A percentile compares a stretch with the other conserved stretches of the same genome.
These are phyloP conservation scores for Lentinula guzmanii DNA, from an alignment of 768 basidiomycete species.

Conservation along the genomic window DNA sequence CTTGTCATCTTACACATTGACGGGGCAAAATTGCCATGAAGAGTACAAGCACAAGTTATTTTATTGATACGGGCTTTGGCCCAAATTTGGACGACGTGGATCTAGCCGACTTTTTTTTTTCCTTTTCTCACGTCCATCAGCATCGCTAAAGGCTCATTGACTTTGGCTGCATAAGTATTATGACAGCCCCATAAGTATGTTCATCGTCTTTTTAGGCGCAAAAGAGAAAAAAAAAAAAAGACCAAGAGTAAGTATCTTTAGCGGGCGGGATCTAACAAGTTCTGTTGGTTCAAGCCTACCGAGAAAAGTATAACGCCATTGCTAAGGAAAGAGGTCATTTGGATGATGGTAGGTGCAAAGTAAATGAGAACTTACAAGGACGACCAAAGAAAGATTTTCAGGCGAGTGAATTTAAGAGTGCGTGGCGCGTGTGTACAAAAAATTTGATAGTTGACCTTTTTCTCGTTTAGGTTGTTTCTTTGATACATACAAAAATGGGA, in stretches of 20 bases:
- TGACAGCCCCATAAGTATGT: too few relatives aligned
- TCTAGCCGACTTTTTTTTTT: neutral
- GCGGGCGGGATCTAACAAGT: neutral
- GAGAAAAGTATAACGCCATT: slow-evolving; percentile 1
- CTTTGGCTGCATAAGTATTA: neutral
- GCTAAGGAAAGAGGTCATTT: neutral
- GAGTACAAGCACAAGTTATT: neutral
- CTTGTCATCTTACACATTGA: neutral
- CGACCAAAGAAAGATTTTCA: slow-evolving; percentile 3
- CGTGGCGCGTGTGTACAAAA: neutral
- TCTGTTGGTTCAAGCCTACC: neutral
- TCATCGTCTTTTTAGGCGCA: too few relatives aligned
- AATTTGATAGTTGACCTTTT: neutral
- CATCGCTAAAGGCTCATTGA: neutral
- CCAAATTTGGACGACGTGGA: neutral
- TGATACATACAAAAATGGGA: neutral
- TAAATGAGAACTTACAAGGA: slow-evolving; percentile 2
- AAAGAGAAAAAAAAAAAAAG: neutral
- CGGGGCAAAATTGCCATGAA: neutral
- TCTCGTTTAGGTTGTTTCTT: neutral
- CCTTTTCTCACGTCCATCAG: neutral
- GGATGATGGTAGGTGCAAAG: neutral
- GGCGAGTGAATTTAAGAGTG: too few relatives aligned
- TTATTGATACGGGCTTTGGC: neutral
- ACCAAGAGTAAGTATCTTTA: too few relatives aligned